A percentile compares a stretch with the other conserved stretches of the same genome.
Conservation (phyloP, 2,329 filamentous ascomycete genomes). For the Pseudocercospora cruenta region DNA sequence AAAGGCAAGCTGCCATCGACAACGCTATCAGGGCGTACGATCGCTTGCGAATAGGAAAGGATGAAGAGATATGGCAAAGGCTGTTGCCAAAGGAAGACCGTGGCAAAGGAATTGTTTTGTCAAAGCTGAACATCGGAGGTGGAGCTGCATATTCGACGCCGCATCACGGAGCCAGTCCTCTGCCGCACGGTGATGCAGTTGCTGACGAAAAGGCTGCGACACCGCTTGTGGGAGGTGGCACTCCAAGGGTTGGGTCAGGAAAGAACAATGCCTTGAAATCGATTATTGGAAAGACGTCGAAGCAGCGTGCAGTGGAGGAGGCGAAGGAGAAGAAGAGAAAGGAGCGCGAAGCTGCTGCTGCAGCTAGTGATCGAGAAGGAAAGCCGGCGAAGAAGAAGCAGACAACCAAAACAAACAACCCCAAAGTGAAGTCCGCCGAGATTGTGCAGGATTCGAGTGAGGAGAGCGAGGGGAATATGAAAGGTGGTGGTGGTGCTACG, state of each 20-base stretch:
- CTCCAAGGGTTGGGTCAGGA: conserved; percentile 31
- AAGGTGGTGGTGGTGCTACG: conserved; percentile 19
- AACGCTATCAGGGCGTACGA: conserved; percentile 67
- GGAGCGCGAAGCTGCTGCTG: conserved; percentile 40
- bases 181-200: conserved; percentile 26
- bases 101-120: conserved; percentile 64
- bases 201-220: conserved; percentile 29
- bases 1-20: conserved; percentile 63
- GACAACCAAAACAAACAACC: conserved; percentile 40
- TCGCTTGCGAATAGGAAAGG: conserved; percentile 61
- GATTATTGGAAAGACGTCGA: conserved; percentile 44
- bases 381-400: conserved; percentile 34
- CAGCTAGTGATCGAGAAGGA: conserved; percentile 35
- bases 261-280: conserved; percentile 25
- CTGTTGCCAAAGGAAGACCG: conserved; percentile 64
- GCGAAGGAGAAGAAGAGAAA: conserved; percentile 54
- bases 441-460: conserved; percentile 56
- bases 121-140: conserved; percentile 58
- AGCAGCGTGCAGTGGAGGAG: conserved; percentile 42
- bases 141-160: conserved; percentile 32
- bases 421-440: conserved; percentile 58
- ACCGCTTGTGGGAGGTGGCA: conserved; percentile 33
- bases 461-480: conserved; percentile 44
- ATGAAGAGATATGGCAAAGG: conserved; percentile 65
- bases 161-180: conserved; percentile 35